Conservation (phyloP, 2,329 filamentous ascomycete species). For the Sporothrix pseudoabietina region DNA sequence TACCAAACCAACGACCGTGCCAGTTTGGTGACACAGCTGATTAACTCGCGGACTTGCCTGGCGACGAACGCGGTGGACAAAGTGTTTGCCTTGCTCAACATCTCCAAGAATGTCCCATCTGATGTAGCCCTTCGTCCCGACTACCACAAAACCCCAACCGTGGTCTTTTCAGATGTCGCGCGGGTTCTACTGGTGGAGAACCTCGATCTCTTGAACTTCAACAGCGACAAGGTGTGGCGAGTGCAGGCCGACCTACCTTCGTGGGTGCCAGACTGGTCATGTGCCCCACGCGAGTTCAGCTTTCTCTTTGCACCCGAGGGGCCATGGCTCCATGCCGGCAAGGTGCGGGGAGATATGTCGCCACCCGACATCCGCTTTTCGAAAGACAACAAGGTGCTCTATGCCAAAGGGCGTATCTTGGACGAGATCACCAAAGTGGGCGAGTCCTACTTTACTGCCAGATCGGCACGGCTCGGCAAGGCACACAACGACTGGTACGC, state of each 20-base stretch:
- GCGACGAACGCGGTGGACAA: constrained; percentile 7
- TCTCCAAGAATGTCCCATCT: not conserved
- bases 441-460: not conserved
- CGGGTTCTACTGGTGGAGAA: not conserved
- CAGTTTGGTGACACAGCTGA: not conserved
- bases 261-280: constrained; percentile 12
- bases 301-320: not conserved
- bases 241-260: not conserved
- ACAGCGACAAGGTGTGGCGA: constrained; percentile 1
- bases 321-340: constrained; percentile 6
- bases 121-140: not conserved
- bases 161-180: not conserved
- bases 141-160: not conserved
- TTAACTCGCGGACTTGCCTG: not conserved
- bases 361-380: not conserved
- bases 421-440: not conserved
- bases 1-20: constrained; percentile 6
- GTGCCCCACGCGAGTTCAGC: constrained; percentile 1
- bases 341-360: not conserved
- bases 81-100: constrained; percentile 16
- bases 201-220: constrained; percentile 13
- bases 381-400: not conserved
- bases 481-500: constrained; percentile 12
- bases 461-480: not conserved
- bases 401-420: not conserved